Base-by-base conservation (phyloP, 2,329 filamentous ascomycete species). In the Neoarthrinium moseri region DNA sequence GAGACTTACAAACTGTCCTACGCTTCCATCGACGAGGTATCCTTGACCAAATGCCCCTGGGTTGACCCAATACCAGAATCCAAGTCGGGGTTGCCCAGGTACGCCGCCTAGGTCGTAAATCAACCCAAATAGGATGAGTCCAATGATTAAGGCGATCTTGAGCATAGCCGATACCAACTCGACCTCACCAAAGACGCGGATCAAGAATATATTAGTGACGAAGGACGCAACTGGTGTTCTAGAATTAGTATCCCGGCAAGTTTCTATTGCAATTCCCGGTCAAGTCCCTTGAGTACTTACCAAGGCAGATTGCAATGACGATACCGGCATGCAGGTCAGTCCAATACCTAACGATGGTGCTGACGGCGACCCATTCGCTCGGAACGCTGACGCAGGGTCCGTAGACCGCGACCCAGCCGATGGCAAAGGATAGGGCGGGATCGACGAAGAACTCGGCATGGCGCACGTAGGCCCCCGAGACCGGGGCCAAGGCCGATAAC, bases 51-150 rank as follows among this genome's bases (percentile, higher is more conserved):
- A 77, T 0, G 74, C 72, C 6, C 74, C 74, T 1, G 74, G 74
- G 5, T 69, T 47, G 11, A 69, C 69, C 74, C 74, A 78, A 58
- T 75, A 78, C 24, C 71, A 62, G 56, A 77, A 77, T 3, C 74
- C 74, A 49, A 71, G 74, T 32, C 69, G 64, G 50, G 76, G 70
- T 53, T 72, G 65, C 45, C 74, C 68, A 3, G 74, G 73, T 6
- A 72, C 74, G 45, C 74, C 74, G 15, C 74, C 74, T 2, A 75
- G 60, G 49, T 72, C 72, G 21, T 77, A 63, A 35, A 78, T 65
- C 26, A 77, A 62, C 3, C 69, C 74, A 8, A 72, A 51, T 24
- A 78, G 73, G 41, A 74, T 70, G 26, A 75, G 42, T 17, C 77
- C 71, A 46, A 79, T 78, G 58, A 78, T 68, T 1, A 68, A 67